Evolutionary conservation across 768 basidiomycete species (phyloP).

Genomic region (Clavulina sp.): DNA sequence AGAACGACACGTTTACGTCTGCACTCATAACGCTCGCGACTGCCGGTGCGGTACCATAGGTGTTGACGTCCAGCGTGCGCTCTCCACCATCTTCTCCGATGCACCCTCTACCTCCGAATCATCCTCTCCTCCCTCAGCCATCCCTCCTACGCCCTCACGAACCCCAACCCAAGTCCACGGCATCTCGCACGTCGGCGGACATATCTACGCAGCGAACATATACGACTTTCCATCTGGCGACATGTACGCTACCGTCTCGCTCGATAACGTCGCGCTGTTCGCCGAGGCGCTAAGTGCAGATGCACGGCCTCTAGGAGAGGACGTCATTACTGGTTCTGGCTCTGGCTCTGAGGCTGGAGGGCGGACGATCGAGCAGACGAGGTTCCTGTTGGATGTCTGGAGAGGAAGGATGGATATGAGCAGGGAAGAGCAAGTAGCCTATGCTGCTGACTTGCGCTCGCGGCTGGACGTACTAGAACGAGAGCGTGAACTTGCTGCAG

Average conservation of each 20-base stretch:
- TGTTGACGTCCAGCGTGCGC: slow-evolving; percentile 12
- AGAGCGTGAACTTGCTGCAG: not conserved
- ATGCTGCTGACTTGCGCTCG: not conserved
- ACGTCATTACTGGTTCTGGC: too few relatives aligned
- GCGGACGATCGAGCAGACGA: not conserved
- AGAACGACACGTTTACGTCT: slow-evolving; percentile 10
- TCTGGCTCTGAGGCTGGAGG: not conserved
- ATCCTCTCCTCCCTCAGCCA: not conserved
- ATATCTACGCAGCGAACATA: slow-evolving; percentile 11
- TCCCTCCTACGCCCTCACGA: not conserved
- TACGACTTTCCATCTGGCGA: slow-evolving; percentile 3
- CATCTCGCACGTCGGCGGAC: slow-evolving; percentile 15
- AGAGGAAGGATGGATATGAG: slow-evolving; percentile 10
- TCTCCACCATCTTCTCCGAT: slow-evolving; percentile 5
- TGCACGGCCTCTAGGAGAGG: not conserved
- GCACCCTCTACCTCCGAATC: not conserved
- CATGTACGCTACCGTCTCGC: slow-evolving; percentile 14
- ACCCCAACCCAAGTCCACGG: slow-evolving; percentile 9
- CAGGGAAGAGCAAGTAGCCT: slow-evolving; percentile 2
- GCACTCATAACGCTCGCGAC: slow-evolving; percentile 16
- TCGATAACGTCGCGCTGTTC: slow-evolving; percentile 9
- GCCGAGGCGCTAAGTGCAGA: slow-evolving; percentile 5
- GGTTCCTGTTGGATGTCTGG: slow-evolving; percentile 5
- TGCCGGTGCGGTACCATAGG: slow-evolving; percentile 17
- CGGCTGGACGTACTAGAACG: not conserved